Conservation (phyloP, 139 green algal genomes). For the Chlorokybus atmophyticus region DNA sequence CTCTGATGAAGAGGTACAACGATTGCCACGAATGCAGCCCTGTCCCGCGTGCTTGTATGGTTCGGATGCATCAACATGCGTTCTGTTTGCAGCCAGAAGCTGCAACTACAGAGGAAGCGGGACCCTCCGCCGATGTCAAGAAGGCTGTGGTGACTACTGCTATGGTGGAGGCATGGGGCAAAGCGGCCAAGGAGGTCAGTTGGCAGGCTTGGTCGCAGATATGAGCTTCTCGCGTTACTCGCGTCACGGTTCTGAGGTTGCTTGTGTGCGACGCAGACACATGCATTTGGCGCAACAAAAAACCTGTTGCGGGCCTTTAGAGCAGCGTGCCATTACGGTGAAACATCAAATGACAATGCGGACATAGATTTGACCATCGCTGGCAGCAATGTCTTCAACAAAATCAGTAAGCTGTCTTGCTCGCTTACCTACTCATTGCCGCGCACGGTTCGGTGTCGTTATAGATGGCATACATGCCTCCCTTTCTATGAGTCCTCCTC, state of each 20-base stretch:
- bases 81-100: too few species aligned
- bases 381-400: conserved; percentile 65
- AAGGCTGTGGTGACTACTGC: conserved; percentile 36
- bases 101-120: not conserved
- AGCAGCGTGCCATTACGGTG: conserved; percentile 72
- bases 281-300: conserved; percentile 11
- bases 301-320: conserved; percentile 54
- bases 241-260: not conserved
- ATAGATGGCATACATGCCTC: too few species aligned
- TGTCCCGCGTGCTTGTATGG: too few species aligned
- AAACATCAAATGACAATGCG: conserved; percentile 39
- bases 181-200: conserved; percentile 14
- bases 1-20: conserved; percentile 33
- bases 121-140: conserved; percentile 11
- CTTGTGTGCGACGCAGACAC: not conserved
- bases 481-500: not conserved
- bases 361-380: conserved; percentile 42
- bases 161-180: conserved; percentile 56
- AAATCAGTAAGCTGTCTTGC: conserved; percentile 4
- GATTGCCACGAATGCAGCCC: too few species aligned
- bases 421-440: too few species aligned
- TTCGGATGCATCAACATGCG: too few species aligned
- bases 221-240: not conserved
- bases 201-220: not conserved
- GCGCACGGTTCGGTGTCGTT: too few species aligned